phyloP scores from a whole-genome alignment of 1,284 basidiomycete species.

The Abortiporus biennis region DNA sequence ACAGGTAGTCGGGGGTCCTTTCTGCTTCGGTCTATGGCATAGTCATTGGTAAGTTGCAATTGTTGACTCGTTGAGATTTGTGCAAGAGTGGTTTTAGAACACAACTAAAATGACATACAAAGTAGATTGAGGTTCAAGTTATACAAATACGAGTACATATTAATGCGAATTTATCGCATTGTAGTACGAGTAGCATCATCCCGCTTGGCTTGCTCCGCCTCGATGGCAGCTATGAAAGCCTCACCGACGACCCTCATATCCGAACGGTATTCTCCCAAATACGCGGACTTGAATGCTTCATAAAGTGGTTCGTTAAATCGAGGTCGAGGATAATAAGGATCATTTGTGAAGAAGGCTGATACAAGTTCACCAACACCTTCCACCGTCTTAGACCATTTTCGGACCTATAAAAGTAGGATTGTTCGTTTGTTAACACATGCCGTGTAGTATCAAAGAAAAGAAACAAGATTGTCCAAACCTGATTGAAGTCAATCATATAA shows the following conservation, averaged over 20 bases:
- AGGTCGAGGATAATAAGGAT: constrained; percentile 28
- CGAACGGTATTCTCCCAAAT: constrained; percentile 15
- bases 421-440: too few relatives aligned
- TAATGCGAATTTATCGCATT: too few relatives aligned
- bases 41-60: too few relatives aligned
- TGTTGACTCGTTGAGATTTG: too few relatives aligned
- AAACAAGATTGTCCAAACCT: constrained; percentile 14
- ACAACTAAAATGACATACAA: too few relatives aligned
- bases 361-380: constrained; percentile 18
- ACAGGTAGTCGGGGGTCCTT: too few relatives aligned
- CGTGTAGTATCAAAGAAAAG: too few relatives aligned
- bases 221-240: constrained; percentile 3
- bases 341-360: constrained; percentile 23
- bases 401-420: constrained; percentile 14
- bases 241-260: not conserved
- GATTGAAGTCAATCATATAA: constrained; percentile 28
- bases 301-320: constrained; percentile 18
- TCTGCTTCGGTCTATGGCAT: too few relatives aligned
- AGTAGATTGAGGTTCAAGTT: too few relatives aligned
- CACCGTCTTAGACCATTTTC: constrained; percentile 12
- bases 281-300: constrained; percentile 18
- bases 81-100: too few relatives aligned
- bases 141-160: too few relatives aligned
- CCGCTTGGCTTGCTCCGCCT: not conserved
- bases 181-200: too few relatives aligned